Evolutionary conservation across 2,329 filamentous ascomycete genomes (phyloP).

Genomic region (Hysterium pulicare): DNA sequence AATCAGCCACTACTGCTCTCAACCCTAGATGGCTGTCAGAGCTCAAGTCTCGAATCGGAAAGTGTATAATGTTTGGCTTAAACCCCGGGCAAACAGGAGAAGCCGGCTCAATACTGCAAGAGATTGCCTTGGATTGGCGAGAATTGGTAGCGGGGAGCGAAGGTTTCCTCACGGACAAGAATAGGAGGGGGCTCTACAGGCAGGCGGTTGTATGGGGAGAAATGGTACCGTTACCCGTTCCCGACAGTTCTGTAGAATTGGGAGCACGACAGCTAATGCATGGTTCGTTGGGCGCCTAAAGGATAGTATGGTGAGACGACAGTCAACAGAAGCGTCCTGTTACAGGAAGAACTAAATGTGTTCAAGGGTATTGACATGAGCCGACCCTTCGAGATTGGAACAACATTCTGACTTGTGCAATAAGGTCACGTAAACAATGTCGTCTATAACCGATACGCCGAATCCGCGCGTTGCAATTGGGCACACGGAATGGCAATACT

Average conservation of each 20-base stretch:
- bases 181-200: slow-evolving; percentile 60
- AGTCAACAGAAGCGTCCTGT: slow-evolving; percentile 9
- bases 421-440: slow-evolving; percentile 82
- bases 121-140: slow-evolving; percentile 66
- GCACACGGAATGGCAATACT: slow-evolving; percentile 65
- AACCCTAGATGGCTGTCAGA: slow-evolving; percentile 67
- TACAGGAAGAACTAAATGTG: slow-evolving; percentile 9
- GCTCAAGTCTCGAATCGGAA: slow-evolving; percentile 64
- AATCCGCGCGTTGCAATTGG: slow-evolving; percentile 78
- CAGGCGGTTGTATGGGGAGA: slow-evolving; percentile 80
- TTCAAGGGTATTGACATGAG: slow-evolving; percentile 12
- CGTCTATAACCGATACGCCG: slow-evolving; percentile 77
- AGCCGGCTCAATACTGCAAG: slow-evolving; percentile 58
- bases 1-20: slow-evolving; percentile 24
- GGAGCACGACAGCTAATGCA: slow-evolving; percentile 21
- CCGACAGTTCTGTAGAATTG: slow-evolving; percentile 7
- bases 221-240: slow-evolving; percentile 55
- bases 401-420: slow-evolving; percentile 14
- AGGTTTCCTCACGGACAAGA: slow-evolving; percentile 65
- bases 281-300: slow-evolving; percentile 20
- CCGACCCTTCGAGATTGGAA: slow-evolving; percentile 6
- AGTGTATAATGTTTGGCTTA: slow-evolving; percentile 73
- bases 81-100: slow-evolving; percentile 54
- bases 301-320: slow-evolving; percentile 54
- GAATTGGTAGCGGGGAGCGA: slow-evolving; percentile 69